Evolutionary conservation across 352 stramenopile genomes (phyloP).

Genomic region (Phytophthora colocasiae): DNA sequence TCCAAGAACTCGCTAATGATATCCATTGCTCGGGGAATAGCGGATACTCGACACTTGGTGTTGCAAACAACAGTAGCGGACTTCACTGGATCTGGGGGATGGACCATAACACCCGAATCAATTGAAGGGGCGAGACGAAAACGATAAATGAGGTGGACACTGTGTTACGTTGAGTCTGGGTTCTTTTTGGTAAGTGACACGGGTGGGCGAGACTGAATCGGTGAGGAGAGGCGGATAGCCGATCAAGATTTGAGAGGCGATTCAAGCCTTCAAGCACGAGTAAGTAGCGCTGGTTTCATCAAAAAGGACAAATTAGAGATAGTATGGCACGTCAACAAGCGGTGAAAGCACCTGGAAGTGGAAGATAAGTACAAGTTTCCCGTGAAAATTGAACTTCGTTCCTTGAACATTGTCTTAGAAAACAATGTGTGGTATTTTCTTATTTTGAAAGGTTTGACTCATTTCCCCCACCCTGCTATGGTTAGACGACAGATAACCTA

Average conservation of each 20-base stretch:
- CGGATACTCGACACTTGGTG: conserved; percentile 26
- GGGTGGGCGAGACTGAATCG: conserved; percentile 22
- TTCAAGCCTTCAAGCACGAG: neutral
- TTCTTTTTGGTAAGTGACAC: conserved; percentile 34
- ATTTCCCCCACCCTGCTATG: conserved; percentile 20
- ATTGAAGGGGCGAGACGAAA: conserved; percentile 20
- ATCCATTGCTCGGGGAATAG: conserved; percentile 34
- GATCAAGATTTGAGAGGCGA: conserved; percentile 41
- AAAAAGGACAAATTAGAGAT: conserved; percentile 32
- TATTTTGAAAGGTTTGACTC: conserved; percentile 14
- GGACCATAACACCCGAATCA: conserved; percentile 27
- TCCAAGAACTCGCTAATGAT: conserved; percentile 47
- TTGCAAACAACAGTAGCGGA: conserved; percentile 31
- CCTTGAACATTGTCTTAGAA: neutral
- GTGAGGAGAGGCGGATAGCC: conserved; percentile 36
- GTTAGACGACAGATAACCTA: conserved; percentile 6
- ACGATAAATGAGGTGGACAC: conserved; percentile 23
- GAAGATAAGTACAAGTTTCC: conserved; percentile 10
- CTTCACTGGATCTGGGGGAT: conserved; percentile 29
- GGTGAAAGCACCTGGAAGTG: conserved; percentile 31
- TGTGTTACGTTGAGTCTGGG: conserved; percentile 15
- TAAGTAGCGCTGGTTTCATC: neutral
- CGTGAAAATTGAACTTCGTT: neutral
- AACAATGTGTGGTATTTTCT: neutral
- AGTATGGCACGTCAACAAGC: conserved; percentile 26